These are phyloP conservation scores for Geranomyces michiganensis DNA, from an alignment of 192 early-diverging fungal species.

Conservation along the genomic window DNA sequence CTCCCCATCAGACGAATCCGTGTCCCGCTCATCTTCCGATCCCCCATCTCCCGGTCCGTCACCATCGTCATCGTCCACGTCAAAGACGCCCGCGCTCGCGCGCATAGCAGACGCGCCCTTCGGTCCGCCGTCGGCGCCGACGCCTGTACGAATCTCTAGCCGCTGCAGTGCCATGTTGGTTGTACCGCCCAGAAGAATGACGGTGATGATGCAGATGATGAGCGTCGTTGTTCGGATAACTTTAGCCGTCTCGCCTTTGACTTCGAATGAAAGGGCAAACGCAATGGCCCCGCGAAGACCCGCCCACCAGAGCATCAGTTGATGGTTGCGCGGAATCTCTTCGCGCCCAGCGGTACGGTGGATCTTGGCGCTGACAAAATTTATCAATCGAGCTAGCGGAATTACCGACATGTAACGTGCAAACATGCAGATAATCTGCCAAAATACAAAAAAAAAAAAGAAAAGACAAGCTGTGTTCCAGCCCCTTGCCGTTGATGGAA, in stretches of 20 bases:
- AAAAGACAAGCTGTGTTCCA: too few relatives aligned
- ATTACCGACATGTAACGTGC: constrained; percentile 86
- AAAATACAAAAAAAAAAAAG: not conserved
- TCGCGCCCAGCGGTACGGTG: constrained; percentile 22
- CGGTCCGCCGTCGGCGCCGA: constrained; percentile 6
- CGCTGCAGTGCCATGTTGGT: constrained; percentile 78
- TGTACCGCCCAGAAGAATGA: constrained; percentile 91
- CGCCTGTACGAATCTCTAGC: constrained; percentile 76
- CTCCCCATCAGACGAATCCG: constrained; percentile 31
- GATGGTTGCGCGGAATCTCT: constrained; percentile 62
- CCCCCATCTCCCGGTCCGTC: not conserved
- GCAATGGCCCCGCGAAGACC: constrained; percentile 95
- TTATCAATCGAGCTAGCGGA: constrained; percentile 82
- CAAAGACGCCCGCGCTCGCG: not conserved
- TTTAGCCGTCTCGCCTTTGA: constrained; percentile 55
- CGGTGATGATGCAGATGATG: constrained; percentile 88
- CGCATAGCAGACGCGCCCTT: not conserved
- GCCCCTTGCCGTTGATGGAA: too few relatives aligned
- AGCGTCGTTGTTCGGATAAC: constrained; percentile 87
- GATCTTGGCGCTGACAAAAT: constrained; percentile 62
- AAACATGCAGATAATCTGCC: constrained; percentile 76
- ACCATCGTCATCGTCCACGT: constrained; percentile 39
- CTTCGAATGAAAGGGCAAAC: constrained; percentile 87
- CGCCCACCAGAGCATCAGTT: constrained; percentile 96
- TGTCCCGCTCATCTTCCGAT: constrained; percentile 13